Evolutionary conservation across 805 yeast genomes (phyloP), one percentile per base, ranked within the genome.

Genomic region (Pachysolen tannophilus): DNA sequence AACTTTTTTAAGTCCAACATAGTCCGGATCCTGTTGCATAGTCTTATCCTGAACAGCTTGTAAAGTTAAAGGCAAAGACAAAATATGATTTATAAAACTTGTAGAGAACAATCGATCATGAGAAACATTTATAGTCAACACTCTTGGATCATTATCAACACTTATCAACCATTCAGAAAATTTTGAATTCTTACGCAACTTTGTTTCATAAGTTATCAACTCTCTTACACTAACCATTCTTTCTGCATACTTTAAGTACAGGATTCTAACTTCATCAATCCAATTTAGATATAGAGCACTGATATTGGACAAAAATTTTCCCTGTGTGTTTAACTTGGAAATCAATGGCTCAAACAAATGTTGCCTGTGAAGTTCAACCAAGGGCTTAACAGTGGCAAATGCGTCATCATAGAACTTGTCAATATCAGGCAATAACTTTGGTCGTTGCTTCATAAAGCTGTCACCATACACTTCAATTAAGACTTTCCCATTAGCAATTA

Each of bases 281-380:
- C 94, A 85, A 14, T 68, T 67, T 20, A 65, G 53, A 42, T 82
- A 73, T 8, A 82, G 64, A 31, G 74, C 75, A 3, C 82, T 82
- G 11, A 83, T 66, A 7, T 75, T 74, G 24, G 65, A 68, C 10
- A 85, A 70, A 39, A 75, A 78, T 33, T 78, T 81, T 0, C 90
- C 88, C 38, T 78, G 78, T 3, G 72, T 58, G 17, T 69, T 60
- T 29, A 83, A 61, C 29, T 80, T 69, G 38, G 61, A 58, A 21
- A 78, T 58, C 20, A 85, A 58, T 0, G 84, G 85, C 10, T 67
- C 69, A 32, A 79, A 60, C 3, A 85, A 55, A 19, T 58, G 58
- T 29, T 62, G 65, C 33, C 67, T 62, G 45, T 84, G 87, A 3
- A 74, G 54, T 9, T 64, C 61, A 13, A 80, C 63, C 34, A 85